Evolutionary conservation across 2,329 filamentous ascomycete genomes (phyloP), one percentile per base, ranked within the genome.

Genomic region (Anthostomella pinea): DNA sequence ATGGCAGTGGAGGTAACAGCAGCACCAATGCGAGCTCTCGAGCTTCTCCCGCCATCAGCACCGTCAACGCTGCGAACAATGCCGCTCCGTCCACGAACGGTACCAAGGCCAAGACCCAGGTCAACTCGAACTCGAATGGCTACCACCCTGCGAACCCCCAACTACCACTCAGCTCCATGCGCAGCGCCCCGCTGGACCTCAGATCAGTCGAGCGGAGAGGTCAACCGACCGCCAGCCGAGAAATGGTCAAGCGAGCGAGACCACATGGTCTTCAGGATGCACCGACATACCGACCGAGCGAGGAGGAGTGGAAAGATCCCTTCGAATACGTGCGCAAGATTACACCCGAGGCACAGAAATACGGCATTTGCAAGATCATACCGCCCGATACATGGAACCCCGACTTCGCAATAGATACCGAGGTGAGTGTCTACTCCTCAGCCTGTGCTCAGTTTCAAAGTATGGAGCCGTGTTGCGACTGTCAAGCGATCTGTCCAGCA

Each of bases 281-380:
- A 18, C 91, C 91, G 2, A 93, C 88, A 5, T 98, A 88, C 62
- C 76, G 81, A 47, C 93, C 93, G 20, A 95, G 87, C 0, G 83
- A 88, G 51, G 90, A 96, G 52, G 90, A 98, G 63, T 98, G 93
- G 73, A 87, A 84, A 56, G 90, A 98, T 54, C 93, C 93, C 0
- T 82, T 95, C 58, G 85, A 86, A 53, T 98, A 96, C 58, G 90
- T 98, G 53, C 83, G 83, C 59, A 96, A 91, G 64, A 96, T 98
- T 51, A 74, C 83, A 1, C 82, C 87, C 1, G 89, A 96, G 60
- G 93, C 87, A 16, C 79, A 75, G 49, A 81, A 90, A 54, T 97
- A 86, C 64, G 93, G 93, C 33, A 86, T 98, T 35, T 90, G 89
- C 75, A 95, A 96, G 65, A 87, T 98, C 45, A 86, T 98, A 38